These are phyloP conservation scores for Diophrys sp. DNA, from an alignment of 73 alveolate species.

Conservation along the genomic window DNA sequence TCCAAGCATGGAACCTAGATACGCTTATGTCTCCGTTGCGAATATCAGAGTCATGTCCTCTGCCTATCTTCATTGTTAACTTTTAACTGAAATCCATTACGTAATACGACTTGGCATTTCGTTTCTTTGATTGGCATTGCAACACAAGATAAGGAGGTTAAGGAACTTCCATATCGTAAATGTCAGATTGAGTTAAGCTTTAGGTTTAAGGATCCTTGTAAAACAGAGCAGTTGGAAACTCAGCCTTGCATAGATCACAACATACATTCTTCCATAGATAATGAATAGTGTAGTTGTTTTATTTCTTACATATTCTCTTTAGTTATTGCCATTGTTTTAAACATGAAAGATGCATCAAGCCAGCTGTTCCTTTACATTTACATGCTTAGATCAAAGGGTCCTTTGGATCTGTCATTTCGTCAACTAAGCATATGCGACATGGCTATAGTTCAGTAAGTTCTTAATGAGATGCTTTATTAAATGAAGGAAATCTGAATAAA, in stretches of 20 bases:
- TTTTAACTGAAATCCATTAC: conserved; percentile 54
- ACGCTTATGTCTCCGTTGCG: conserved; percentile 79
- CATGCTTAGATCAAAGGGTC: conserved; percentile 86
- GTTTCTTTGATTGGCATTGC: not conserved
- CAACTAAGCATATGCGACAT: conserved; percentile 82
- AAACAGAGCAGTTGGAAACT: conserved; percentile 38
- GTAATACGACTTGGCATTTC: conserved; percentile 23
- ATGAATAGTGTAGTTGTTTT: conserved; percentile 14
- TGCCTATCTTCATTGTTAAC: conserved; percentile 66
- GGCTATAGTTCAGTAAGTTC: conserved; percentile 8
- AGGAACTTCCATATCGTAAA: conserved; percentile 22
- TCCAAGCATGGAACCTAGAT: conserved; percentile 73
- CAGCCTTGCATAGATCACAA: conserved; percentile 80
- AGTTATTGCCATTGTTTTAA: conserved; percentile 69
- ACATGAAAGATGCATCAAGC: conserved; percentile 79
- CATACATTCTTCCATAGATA: conserved; percentile 52
- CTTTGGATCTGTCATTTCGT: conserved; percentile 49
- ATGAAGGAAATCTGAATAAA: too few species aligned
- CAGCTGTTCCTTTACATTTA: conserved; percentile 86
- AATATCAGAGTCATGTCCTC: conserved; percentile 76
- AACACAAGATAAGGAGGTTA: conserved; percentile 17
- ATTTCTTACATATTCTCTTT: conserved; percentile 16
- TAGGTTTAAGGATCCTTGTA: not conserved
- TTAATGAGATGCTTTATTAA: not conserved
- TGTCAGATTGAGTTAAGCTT: not conserved